Evolutionary conservation across 805 yeast genomes (phyloP).

Genomic region (Yueomyces sinensis): DNA sequence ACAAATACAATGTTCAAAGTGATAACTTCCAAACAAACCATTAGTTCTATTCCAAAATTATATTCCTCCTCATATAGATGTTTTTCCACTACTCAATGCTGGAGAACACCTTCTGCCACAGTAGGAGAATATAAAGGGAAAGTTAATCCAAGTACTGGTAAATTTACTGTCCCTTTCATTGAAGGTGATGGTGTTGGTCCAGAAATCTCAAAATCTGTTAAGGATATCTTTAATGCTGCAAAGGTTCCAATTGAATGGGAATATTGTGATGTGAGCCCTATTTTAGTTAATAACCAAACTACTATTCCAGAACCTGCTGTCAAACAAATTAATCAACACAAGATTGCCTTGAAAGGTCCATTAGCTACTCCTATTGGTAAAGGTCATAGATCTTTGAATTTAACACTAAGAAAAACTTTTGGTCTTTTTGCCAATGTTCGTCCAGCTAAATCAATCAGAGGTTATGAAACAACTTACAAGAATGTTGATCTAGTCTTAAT

Average conservation of each 20-base stretch:
- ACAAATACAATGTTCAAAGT: neutral
- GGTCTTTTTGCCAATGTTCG: conserved; percentile 93
- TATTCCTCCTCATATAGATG: no score
- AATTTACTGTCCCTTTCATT: conserved; percentile 85
- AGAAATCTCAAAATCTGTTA: conserved; percentile 90
- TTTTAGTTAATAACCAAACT: conserved; percentile 82
- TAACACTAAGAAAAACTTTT: conserved; percentile 95
- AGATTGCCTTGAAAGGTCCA: conserved; percentile 96
- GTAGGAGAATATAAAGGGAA: conserved; percentile 9
- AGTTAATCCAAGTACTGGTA: conserved; percentile 47
- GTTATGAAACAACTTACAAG: conserved; percentile 71
- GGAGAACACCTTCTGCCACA: no score
- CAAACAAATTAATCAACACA: conserved; percentile 81
- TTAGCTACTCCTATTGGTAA: conserved; percentile 97
- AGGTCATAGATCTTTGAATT: conserved; percentile 95
- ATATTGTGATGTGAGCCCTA: conserved; percentile 90
- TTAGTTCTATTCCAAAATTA: no score
- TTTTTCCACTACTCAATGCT: neutral
- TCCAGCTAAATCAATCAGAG: conserved; percentile 88
- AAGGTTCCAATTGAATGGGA: conserved; percentile 96
- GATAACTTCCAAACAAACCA: neutral
- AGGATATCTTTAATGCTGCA: conserved; percentile 87
- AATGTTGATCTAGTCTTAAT: conserved; percentile 90
- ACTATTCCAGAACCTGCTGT: conserved; percentile 88
- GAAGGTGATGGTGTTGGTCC: conserved; percentile 99